Evolutionary conservation across 495 filamentous ascomycete species (phyloP).

Genomic region (Sphaerosporella brunnea): DNA sequence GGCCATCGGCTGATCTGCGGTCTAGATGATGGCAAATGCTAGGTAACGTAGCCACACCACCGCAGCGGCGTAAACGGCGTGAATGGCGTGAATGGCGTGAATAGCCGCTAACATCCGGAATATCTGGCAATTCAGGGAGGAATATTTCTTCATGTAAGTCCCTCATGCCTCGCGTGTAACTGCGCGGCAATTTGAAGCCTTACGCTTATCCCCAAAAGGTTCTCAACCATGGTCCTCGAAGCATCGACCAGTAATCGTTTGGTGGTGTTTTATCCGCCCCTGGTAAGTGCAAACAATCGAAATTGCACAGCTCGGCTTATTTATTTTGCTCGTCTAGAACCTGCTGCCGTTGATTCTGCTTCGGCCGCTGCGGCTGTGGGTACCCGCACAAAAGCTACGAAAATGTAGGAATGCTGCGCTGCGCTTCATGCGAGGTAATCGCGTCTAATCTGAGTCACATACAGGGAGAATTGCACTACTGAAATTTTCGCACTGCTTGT

Average conservation of each 20-base stretch:
- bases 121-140: conserved; percentile 55
- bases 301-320: neutral
- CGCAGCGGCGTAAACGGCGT: no score
- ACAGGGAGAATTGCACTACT: conserved; percentile 60
- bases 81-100: conserved; percentile 1
- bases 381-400: conserved; percentile 55
- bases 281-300: conserved; percentile 30
- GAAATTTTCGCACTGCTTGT: conserved; percentile 49
- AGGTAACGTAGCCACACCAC: conserved; percentile 12
- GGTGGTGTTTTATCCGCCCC: conserved; percentile 57
- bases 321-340: conserved; percentile 40
- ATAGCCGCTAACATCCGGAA: neutral
- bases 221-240: conserved; percentile 36
- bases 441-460: conserved; percentile 8
- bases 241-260: conserved; percentile 60
- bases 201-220: conserved; percentile 35
- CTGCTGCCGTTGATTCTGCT: conserved; percentile 67
- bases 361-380: conserved; percentile 60
- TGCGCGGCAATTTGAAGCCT: neutral
- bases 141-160: conserved; percentile 63
- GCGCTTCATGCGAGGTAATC: neutral
- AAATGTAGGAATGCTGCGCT: no score
- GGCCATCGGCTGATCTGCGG: conserved; percentile 16
- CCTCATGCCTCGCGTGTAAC: neutral
- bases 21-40: conserved; percentile 26